phyloP scores from a whole-genome alignment of 257 asterid genomes.

The Paraleonurus japonicus region DNA sequence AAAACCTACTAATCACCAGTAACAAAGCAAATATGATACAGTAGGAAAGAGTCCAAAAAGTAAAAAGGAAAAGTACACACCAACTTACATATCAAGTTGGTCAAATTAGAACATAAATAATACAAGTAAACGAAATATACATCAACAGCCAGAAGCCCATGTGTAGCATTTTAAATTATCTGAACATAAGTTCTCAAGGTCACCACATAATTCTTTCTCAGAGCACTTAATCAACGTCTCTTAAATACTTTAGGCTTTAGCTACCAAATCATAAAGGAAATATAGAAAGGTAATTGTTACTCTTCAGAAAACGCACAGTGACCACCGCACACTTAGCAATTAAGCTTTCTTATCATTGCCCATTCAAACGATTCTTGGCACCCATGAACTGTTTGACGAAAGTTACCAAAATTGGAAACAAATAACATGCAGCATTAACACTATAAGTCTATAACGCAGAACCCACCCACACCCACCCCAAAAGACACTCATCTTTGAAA shows the following conservation, averaged over 20 bases:
- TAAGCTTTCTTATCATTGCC: neutral
- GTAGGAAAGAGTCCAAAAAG: constrained; percentile 24
- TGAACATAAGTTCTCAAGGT: neutral
- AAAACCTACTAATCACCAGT: constrained; percentile 74
- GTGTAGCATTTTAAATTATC: neutral
- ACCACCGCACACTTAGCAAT: neutral
- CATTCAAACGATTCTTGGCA: neutral
- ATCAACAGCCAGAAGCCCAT: constrained; percentile 5
- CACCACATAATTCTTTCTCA: neutral
- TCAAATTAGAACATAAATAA: neutral
- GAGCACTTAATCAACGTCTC: neutral
- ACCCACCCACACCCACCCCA: neutral
- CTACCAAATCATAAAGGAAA: neutral
- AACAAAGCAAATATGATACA: constrained; percentile 36
- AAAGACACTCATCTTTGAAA: neutral
- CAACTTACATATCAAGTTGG: neutral
- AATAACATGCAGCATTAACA: constrained; percentile 5
- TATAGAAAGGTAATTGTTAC: neutral
- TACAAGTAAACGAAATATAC: neutral
- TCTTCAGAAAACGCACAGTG: neutral
- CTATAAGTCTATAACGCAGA: neutral
- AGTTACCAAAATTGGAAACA: neutral
- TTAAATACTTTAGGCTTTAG: neutral
- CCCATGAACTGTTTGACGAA: constrained; percentile 19
- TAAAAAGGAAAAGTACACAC: neutral